Conservation (phyloP, 2,329 filamentous ascomycete genomes). For the Boeremia exigua region DNA sequence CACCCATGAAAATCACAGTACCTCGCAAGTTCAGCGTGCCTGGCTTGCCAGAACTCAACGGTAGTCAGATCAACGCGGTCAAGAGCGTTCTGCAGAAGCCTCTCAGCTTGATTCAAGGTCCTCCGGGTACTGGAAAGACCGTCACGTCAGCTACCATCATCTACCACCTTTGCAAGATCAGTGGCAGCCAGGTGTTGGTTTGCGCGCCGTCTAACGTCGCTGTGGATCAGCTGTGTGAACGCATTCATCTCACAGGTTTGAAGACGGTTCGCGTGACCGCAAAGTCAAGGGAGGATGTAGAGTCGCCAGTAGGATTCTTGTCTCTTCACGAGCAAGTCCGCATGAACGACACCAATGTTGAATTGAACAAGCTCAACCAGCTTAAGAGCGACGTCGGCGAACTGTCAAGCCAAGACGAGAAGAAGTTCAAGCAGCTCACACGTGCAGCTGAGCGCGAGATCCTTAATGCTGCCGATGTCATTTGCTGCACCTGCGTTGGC, state of each 20-base stretch:
- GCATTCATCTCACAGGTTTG: constrained; percentile 90
- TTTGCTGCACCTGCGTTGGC: constrained; percentile 98
- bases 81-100: constrained; percentile 94
- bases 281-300: constrained; percentile 97
- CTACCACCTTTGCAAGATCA: constrained; percentile 95
- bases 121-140: constrained; percentile 96
- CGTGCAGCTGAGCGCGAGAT: constrained; percentile 95
- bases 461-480: constrained; percentile 91
- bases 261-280: constrained; percentile 98
- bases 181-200: constrained; percentile 90
- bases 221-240: constrained; percentile 96
- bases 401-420: constrained; percentile 93
- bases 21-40: constrained; percentile 97
- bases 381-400: constrained; percentile 92
- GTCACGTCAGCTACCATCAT: constrained; percentile 99
- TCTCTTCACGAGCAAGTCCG: constrained; percentile 96
- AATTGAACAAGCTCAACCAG: constrained; percentile 89
- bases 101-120: constrained; percentile 93
- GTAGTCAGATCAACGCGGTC: constrained; percentile 94
- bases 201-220: constrained; percentile 98
- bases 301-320: constrained; percentile 95
- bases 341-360: constrained; percentile 95
- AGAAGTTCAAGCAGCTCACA: constrained; percentile 96
- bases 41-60: constrained; percentile 90
- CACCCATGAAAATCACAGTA: constrained; percentile 92